Conservation (phyloP, 2,329 filamentous ascomycete genomes). For the Monilinia laxa region DNA sequence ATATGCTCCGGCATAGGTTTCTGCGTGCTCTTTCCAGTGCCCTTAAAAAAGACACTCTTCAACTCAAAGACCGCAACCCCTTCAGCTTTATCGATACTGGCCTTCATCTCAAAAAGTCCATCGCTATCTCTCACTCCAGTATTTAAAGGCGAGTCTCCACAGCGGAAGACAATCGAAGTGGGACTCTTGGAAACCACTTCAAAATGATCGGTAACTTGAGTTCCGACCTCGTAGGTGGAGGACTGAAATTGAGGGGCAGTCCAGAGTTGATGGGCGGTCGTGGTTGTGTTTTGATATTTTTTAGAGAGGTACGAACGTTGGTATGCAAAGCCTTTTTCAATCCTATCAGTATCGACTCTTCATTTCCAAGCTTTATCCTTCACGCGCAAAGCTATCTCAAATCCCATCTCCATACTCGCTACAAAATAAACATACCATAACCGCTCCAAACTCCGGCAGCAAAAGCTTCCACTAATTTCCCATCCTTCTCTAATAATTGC, state of each 20-base stretch:
- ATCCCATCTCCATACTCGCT: not conserved
- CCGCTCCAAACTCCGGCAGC: slow-evolving; percentile 38
- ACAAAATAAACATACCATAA: slow-evolving; percentile 48
- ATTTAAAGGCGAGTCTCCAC: slow-evolving; percentile 63
- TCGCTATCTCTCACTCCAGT: slow-evolving; percentile 57
- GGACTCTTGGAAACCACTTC: slow-evolving; percentile 66
- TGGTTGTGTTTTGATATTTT: slow-evolving; percentile 55
- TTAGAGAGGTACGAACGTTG: slow-evolving; percentile 59
- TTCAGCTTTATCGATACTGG: slow-evolving; percentile 60
- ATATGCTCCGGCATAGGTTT: slow-evolving; percentile 49
- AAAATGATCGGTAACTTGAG: slow-evolving; percentile 68
- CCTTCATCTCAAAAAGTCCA: slow-evolving; percentile 65
- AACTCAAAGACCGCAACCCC: slow-evolving; percentile 62
- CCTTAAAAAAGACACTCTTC: slow-evolving; percentile 63
- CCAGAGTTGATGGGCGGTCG: slow-evolving; percentile 63
- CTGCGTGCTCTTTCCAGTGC: slow-evolving; percentile 45
- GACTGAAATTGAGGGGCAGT: slow-evolving; percentile 52
- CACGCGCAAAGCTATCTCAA: not conserved
- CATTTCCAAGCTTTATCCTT: not conserved
- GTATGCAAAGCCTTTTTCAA: slow-evolving; percentile 47
- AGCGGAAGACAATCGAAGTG: slow-evolving; percentile 60
- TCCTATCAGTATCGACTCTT: slow-evolving; percentile 11
- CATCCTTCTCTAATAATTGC: slow-evolving; percentile 65
- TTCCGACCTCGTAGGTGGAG: slow-evolving; percentile 62
- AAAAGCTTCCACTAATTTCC: slow-evolving; percentile 49